Base-by-base conservation (phyloP, 768 basidiomycete genomes). In the Hortiboletus campestris region DNA sequence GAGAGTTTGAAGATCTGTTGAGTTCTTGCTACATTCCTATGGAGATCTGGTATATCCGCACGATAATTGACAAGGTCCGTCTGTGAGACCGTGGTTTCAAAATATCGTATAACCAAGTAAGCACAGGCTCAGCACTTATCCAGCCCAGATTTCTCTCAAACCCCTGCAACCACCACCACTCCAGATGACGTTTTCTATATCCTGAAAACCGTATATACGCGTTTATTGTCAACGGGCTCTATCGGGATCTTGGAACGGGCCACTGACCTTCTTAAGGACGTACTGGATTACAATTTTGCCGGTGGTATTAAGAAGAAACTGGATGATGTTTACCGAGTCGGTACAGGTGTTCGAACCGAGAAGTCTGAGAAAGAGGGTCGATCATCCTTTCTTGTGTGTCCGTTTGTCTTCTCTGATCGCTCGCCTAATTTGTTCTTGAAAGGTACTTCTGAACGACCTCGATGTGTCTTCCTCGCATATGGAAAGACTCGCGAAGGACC, bases 101-200 rank as follows among this genome's bases (percentile, higher is more conserved):
- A 36, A 25, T n/a, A 28, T 57, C 14, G 19, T 43, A 20, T n/a
- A 49, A 55, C 42, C 38, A 28, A 49, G 49, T 16, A 31, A 34
- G 46, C 32, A 12, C 61, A 98, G 94, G 96, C 96, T 2, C 94
- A 96, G 65, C 84, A 86, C 25, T 77, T 97, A 41, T 91, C 96
- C 25, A 84, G 77, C 14, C 78, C 84, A 3, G 94, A 98, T 65
- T 67, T 79, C 8, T 79, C 85, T 2, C 81, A 87, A 53, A 74
- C 63, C 39, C 91, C 81, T 48, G 75, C 80, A 12, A 82, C 78
- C 2, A 90, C 88, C 0, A 93, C 91, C 0, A 85, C 84, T 0
- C 91, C 92, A 0, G 97, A 99, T 69, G 97, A 98, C 62, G 89
- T 88, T 2, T 99, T 98, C 74, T 99, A 97, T 73, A 88, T 99